phyloP scores from a whole-genome alignment of 345 rosid genomes.

The Raphanus sativus region DNA sequence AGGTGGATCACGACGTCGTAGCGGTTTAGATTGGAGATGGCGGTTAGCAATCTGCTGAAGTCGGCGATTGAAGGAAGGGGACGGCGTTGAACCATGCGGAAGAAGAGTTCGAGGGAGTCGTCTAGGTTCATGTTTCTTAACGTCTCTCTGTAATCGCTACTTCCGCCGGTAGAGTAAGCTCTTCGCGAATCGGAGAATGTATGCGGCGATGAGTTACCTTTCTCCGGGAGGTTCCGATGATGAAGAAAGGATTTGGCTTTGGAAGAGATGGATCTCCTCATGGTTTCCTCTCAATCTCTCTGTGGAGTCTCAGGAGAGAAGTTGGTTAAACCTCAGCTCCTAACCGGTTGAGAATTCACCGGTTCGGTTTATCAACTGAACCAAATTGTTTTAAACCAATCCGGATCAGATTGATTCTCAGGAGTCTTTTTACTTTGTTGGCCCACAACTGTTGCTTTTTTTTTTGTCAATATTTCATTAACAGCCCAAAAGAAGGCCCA shows the following conservation, averaged over 20 bases:
- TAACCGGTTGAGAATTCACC: slow-evolving; percentile 11
- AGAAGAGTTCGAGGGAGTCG: slow-evolving; percentile 38
- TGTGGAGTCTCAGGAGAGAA: neutral
- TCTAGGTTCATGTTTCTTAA: slow-evolving; percentile 31
- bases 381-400: neutral
- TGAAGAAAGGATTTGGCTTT: slow-evolving; percentile 29
- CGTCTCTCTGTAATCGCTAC: neutral
- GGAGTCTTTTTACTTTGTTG: neutral
- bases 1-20: slow-evolving; percentile 35
- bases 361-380: neutral
- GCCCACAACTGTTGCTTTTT: neutral
- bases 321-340: neutral
- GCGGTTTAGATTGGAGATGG: slow-evolving; percentile 26
- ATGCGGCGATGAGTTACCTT: neutral
- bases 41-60: slow-evolving; percentile 26
- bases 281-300: slow-evolving; percentile 26
- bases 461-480: neutral
- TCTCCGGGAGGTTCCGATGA: neutral
- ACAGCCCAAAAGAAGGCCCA: neutral
- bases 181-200: slow-evolving; percentile 26
- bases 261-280: slow-evolving; percentile 34
- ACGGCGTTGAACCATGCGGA: slow-evolving; percentile 27
- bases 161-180: slow-evolving; percentile 3
- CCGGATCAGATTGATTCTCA: neutral
- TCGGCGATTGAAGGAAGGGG: slow-evolving; percentile 38